Evolutionary conservation across 306 rosid genomes (phyloP).

Genomic region (Cucumis sativus): DNA sequence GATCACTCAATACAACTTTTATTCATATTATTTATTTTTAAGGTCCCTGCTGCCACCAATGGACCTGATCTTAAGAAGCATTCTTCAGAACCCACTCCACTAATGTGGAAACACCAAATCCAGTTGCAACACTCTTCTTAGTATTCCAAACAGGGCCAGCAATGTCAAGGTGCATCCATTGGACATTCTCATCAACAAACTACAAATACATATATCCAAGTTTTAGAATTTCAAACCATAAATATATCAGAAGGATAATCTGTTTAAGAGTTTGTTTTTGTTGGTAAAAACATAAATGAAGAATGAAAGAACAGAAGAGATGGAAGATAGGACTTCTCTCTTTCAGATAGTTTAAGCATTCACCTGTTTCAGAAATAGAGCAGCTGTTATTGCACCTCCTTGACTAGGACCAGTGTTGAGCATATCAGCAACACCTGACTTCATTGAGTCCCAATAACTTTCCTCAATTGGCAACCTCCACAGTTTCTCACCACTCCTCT

Average conservation of each 20-base stretch:
- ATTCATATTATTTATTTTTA: neutral
- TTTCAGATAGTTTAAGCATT: neutral
- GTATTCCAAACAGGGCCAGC: slow-evolving; percentile 86
- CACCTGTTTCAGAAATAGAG: slow-evolving; percentile 93
- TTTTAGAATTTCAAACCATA: slow-evolving; percentile 12
- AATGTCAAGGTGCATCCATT: slow-evolving; percentile 93
- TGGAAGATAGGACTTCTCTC: neutral
- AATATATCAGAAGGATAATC: neutral
- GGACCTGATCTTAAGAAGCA: slow-evolving; percentile 22
- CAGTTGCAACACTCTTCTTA: slow-evolving; percentile 64
- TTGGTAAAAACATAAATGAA: neutral
- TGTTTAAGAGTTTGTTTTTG: neutral
- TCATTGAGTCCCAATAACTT: slow-evolving; percentile 94
- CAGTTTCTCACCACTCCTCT: slow-evolving; percentile 72
- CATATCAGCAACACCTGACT: slow-evolving; percentile 94
- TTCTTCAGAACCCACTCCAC: slow-evolving; percentile 91
- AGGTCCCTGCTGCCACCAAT: neutral
- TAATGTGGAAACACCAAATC: slow-evolving; percentile 71
- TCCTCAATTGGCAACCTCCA: slow-evolving; percentile 97
- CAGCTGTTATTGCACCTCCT: slow-evolving; percentile 84
- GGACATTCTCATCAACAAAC: slow-evolving; percentile 94
- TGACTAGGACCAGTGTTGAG: slow-evolving; percentile 68
- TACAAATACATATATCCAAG: slow-evolving; percentile 19
- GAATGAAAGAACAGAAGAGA: neutral
- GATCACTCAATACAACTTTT: no score